These are phyloP conservation scores for Agastache rugosa DNA, from an alignment of 257 asterid genomes.

Conservation along the genomic window DNA sequence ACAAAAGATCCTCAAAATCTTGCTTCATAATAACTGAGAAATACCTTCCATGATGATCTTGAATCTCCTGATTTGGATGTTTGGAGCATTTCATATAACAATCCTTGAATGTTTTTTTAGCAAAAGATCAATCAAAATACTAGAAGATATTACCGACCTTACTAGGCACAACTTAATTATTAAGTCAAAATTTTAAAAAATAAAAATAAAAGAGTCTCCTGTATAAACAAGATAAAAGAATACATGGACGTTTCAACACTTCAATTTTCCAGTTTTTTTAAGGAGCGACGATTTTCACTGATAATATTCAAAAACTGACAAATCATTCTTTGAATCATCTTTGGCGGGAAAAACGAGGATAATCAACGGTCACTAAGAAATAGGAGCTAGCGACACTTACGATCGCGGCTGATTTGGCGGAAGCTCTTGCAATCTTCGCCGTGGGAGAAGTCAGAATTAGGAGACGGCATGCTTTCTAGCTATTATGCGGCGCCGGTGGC, in stretches of 20 bases:
- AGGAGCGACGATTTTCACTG: not conserved
- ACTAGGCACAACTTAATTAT: not conserved
- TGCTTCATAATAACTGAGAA: constrained; percentile 16
- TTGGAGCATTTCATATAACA: constrained; percentile 76
- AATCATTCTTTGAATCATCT: not conserved
- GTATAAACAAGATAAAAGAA: not conserved
- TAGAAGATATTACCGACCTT: not conserved
- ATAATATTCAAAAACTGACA: not conserved
- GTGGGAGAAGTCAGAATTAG: constrained; percentile 68
- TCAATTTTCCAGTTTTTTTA: not conserved
- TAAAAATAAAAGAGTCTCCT: not conserved
- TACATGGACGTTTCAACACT: not conserved
- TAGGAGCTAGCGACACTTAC: constrained; percentile 46
- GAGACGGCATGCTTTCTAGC: constrained; percentile 49
- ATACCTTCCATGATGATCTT: constrained; percentile 82
- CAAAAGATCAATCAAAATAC: constrained; percentile 30
- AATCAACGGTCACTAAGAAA: constrained; percentile 4
- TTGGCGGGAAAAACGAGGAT: not conserved
- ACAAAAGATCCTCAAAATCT: constrained; percentile 18
- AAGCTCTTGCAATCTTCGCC: constrained; percentile 72
- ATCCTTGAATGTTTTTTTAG: constrained; percentile 48
- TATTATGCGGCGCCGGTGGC: constrained; percentile 32
- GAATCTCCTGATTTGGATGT: constrained; percentile 71
- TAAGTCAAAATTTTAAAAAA: constrained; percentile 6
- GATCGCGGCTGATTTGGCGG: constrained; percentile 80